phyloP scores from a whole-genome alignment of 1,284 basidiomycete genomes.

The Fomitopsis palustris region DNA sequence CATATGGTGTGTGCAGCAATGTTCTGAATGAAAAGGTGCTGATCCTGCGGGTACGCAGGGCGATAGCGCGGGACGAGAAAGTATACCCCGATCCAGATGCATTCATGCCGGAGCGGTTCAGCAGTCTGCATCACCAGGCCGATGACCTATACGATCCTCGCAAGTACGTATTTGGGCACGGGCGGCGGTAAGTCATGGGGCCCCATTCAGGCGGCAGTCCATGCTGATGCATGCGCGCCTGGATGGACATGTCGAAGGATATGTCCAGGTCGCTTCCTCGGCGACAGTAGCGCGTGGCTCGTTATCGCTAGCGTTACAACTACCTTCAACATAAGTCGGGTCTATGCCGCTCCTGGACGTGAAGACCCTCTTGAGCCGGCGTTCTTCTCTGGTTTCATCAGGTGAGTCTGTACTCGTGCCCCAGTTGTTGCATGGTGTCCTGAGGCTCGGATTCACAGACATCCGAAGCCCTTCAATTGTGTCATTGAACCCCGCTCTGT shows the following conservation, averaged over 20 bases:
- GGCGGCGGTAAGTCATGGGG: conserved; percentile 7
- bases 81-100: conserved; percentile 18
- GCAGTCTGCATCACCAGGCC: conserved; percentile 12
- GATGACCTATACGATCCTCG: conserved; percentile 19
- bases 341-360: background rate
- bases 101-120: conserved; percentile 26
- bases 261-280: conserved; percentile 7
- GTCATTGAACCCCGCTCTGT: conserved; percentile 23
- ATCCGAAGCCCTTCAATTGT: conserved; percentile 21
- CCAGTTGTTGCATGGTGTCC: background rate
- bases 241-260: background rate
- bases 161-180: conserved; percentile 21
- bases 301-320: background rate
- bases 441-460: background rate
- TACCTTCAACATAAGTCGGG: background rate
- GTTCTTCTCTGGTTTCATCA: conserved; percentile 1
- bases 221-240: too few species aligned
- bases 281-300: conserved; percentile 3
- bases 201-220: conserved; percentile 6
- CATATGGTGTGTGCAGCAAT: conserved; percentile 4
- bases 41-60: conserved; percentile 12
- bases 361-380: background rate
- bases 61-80: conserved; percentile 18
- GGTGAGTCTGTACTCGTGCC: background rate
- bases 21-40: background rate